These are phyloP conservation scores for Cryomyces antarcticus DNA, from an alignment of 495 filamentous ascomycete genomes.

Conservation along the genomic window DNA sequence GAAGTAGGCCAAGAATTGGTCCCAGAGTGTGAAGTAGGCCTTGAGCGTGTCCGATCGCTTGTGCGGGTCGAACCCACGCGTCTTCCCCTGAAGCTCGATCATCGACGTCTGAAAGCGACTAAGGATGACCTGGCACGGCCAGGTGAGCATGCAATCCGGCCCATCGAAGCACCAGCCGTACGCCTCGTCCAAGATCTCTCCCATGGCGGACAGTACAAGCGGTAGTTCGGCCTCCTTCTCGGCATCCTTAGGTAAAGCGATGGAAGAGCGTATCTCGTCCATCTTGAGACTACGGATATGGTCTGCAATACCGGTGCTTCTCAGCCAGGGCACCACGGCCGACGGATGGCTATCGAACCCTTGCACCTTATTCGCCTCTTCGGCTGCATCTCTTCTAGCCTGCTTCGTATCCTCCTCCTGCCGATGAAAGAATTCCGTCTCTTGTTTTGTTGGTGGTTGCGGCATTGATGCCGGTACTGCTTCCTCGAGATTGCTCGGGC, in stretches of 20 bases:
- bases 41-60: background rate
- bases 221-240: background rate
- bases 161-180: conserved; percentile 1
- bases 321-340: background rate
- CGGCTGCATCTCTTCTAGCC: no score
- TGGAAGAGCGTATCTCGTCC: background rate
- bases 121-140: background rate
- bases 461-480: no score
- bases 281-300: background rate
- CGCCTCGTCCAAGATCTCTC: background rate
- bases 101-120: background rate
- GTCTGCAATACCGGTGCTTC: background rate
- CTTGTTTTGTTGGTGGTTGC: no score
- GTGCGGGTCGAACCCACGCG: background rate
- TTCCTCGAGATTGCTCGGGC: no score
- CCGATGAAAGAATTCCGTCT: no score
- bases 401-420: no score
- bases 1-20: background rate
- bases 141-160: conserved; percentile 1
- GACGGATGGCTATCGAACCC: background rate
- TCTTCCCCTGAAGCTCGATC: background rate
- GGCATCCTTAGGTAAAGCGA: background rate
- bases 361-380: no score
- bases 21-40: background rate
- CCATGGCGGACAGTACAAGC: background rate